These are phyloP conservation scores for Lantana camara DNA, from an alignment of 257 asterid species.

Conservation along the genomic window DNA sequence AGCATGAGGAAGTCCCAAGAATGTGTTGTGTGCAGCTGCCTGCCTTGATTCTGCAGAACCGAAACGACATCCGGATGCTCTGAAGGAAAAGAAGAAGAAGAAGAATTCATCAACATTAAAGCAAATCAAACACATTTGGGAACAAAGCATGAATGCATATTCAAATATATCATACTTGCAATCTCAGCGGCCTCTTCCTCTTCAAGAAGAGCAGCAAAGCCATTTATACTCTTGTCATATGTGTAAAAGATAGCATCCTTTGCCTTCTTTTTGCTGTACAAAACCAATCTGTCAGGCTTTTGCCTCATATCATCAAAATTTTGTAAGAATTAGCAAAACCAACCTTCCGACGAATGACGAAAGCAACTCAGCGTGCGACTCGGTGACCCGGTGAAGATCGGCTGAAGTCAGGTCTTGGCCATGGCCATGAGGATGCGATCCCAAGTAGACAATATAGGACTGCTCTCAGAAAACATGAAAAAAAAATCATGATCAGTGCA, in stretches of 20 bases:
- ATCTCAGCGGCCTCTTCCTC: slow-evolving; percentile 64
- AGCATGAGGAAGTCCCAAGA: slow-evolving; percentile 74
- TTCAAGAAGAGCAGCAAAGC: slow-evolving; percentile 75
- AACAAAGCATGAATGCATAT: neutral
- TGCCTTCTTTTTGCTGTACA: slow-evolving; percentile 54
- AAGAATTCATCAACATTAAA: neutral
- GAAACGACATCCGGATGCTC: slow-evolving; percentile 71
- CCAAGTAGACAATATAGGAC: slow-evolving; percentile 79
- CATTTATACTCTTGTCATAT: slow-evolving; percentile 61
- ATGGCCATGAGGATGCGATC: slow-evolving; percentile 78
- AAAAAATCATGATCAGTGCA: neutral
- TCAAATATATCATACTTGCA: slow-evolving; percentile 40
- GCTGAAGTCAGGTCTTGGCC: slow-evolving; percentile 45
- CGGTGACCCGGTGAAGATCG: slow-evolving; percentile 44
- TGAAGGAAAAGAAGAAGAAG: neutral
- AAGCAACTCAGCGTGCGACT: slow-evolving; percentile 61
- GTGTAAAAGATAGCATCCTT: slow-evolving; percentile 68
- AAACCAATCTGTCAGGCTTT: neutral
- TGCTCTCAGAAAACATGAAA: slow-evolving; percentile 18
- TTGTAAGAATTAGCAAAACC: neutral
- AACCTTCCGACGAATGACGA: slow-evolving; percentile 70
- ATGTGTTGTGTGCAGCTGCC: slow-evolving; percentile 67
- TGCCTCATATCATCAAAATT: neutral
- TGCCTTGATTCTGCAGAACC: slow-evolving; percentile 48
- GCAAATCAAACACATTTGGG: neutral